phyloP scores from a whole-genome alignment of 1,284 basidiomycete species.

The Pyrrhoderma lamaoense region DNA sequence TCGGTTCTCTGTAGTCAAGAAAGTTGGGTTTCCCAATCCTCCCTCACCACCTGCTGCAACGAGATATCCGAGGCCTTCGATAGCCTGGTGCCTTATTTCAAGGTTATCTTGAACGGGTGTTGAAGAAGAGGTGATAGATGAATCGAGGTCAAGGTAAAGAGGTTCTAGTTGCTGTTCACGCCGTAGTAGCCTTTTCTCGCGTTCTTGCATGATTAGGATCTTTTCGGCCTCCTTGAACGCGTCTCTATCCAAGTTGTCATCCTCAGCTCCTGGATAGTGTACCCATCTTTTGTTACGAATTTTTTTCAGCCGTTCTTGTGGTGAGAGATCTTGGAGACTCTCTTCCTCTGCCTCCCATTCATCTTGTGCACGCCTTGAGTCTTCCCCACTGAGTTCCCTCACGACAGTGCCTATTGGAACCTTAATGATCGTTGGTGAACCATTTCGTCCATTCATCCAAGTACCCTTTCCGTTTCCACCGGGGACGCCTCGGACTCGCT shows the following conservation, averaged over 20 bases:
- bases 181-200: constrained; percentile 44
- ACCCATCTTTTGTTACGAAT: constrained; percentile 69
- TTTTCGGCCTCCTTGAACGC: constrained; percentile 72
- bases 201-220: constrained; percentile 54
- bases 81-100: constrained; percentile 48
- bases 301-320: constrained; percentile 43
- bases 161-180: constrained; percentile 38
- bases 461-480: constrained; percentile 75
- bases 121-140: constrained; percentile 29
- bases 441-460: constrained; percentile 77
- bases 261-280: constrained; percentile 66
- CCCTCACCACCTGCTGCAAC: constrained; percentile 77
- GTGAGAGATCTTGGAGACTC: constrained; percentile 41
- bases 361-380: constrained; percentile 52
- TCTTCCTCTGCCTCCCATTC: constrained; percentile 66
- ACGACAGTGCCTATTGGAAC: constrained; percentile 90
- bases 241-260: constrained; percentile 56
- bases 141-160: constrained; percentile 55
- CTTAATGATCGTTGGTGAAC: constrained; percentile 61
- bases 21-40: constrained; percentile 89
- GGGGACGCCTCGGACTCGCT: constrained; percentile 57
- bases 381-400: constrained; percentile 59
- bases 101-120: constrained; percentile 34
- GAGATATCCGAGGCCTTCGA: constrained; percentile 54
- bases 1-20: constrained; percentile 58